Evolutionary conservation across 2,329 filamentous ascomycete species (phyloP).

Genomic region (Sporothrix sp.): DNA sequence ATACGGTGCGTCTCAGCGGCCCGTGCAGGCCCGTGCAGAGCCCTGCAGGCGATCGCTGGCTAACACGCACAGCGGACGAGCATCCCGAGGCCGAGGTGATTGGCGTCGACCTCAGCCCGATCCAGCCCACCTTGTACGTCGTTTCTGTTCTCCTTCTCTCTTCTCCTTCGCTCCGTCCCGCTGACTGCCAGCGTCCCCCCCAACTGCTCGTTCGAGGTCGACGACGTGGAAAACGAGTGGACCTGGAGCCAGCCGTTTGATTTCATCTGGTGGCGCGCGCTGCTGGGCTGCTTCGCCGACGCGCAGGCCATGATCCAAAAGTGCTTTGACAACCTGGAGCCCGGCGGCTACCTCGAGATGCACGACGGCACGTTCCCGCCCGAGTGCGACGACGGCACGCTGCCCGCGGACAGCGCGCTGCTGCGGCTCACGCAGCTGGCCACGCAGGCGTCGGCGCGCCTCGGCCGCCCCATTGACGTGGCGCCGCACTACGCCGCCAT

Average conservation of each 20-base stretch:
- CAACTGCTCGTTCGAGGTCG: slow-evolving; percentile 18
- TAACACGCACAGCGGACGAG: slow-evolving; percentile 15
- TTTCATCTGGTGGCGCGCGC: slow-evolving; percentile 19
- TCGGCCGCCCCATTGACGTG: slow-evolving; percentile 17
- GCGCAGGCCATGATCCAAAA: slow-evolving; percentile 14
- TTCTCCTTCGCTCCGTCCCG: not conserved
- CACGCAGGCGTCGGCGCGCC: slow-evolving; percentile 11
- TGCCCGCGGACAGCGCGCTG: slow-evolving; percentile 12
- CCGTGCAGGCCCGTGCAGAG: too few relatives aligned
- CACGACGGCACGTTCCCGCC: slow-evolving; percentile 18
- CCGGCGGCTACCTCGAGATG: slow-evolving; percentile 20
- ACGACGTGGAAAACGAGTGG: slow-evolving; percentile 20
- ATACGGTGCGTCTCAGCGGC: slow-evolving; percentile 12
- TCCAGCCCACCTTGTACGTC: slow-evolving; percentile 16
- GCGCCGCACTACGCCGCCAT: slow-evolving; percentile 18
- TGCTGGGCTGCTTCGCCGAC: slow-evolving; percentile 18
- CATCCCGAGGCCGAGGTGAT: slow-evolving; percentile 19
- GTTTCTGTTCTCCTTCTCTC: not conserved
- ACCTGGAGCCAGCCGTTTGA: slow-evolving; percentile 18
- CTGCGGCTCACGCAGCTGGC: slow-evolving; percentile 4
- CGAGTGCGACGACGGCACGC: slow-evolving; percentile 17
- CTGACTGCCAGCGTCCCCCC: slow-evolving; percentile 8
- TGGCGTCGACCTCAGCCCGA: slow-evolving; percentile 19
- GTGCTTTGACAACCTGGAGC: slow-evolving; percentile 19
- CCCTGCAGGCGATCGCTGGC: too few relatives aligned